phyloP scores from a whole-genome alignment of 2,329 filamentous ascomycete genomes.

The Pseudocercospora vitis region DNA sequence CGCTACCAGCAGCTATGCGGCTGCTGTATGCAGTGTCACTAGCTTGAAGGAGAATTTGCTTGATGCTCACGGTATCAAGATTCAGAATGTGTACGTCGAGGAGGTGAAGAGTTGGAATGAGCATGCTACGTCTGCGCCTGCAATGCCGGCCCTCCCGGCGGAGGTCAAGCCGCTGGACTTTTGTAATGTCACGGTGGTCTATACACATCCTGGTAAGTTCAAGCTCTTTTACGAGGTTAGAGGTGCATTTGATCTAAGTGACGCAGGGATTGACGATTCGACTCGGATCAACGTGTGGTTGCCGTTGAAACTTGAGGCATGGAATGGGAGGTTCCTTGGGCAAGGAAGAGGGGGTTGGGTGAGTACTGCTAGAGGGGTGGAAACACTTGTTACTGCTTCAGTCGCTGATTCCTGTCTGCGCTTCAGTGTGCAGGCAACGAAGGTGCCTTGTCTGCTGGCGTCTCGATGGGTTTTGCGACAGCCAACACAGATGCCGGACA shows the following conservation, averaged over 20 bases:
- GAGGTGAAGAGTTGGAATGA: constrained; percentile 11
- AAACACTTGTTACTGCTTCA: not conserved
- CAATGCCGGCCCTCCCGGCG: constrained; percentile 14
- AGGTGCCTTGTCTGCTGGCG: constrained; percentile 17
- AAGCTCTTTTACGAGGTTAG: not conserved
- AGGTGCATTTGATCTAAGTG: not conserved
- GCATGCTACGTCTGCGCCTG: constrained; percentile 8
- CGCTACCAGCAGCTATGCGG: not conserved
- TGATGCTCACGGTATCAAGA: constrained; percentile 8
- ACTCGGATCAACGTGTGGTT: constrained; percentile 37
- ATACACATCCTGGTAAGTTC: constrained; percentile 38
- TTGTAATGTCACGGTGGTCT: constrained; percentile 41
- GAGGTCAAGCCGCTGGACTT: constrained; percentile 25
- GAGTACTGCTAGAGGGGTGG: not conserved
- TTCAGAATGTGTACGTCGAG: constrained; percentile 5
- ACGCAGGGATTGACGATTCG: constrained; percentile 30
- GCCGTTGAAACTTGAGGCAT: constrained; percentile 28
- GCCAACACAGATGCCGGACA: constrained; percentile 33
- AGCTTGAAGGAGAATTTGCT: constrained; percentile 8
- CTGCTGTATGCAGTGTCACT: not conserved
- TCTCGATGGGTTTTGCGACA: constrained; percentile 30
- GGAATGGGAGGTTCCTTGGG: constrained; percentile 42
- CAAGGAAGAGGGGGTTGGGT: constrained; percentile 44
- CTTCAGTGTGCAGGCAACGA: constrained; percentile 29
- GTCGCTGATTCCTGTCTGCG: not conserved